Conservation (phyloP, 164 flowering plant species). For the Chimonanthus salicifolius region DNA sequence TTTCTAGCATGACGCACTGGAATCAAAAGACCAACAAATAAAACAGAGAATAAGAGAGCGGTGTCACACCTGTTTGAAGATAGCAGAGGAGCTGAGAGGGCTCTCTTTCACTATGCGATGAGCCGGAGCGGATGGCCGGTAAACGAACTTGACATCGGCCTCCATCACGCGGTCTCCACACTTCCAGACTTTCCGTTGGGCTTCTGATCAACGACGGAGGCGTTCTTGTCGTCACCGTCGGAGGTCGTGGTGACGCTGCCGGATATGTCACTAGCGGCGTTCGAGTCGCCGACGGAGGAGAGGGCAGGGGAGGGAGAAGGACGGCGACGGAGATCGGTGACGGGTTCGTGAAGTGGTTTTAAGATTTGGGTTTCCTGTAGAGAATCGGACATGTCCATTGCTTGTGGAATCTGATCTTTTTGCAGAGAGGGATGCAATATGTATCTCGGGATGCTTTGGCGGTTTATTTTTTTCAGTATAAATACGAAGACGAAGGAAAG, state of each 20-base stretch:
- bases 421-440: neutral
- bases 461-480: neutral
- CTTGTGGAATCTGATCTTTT: neutral
- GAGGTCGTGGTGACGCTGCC: neutral
- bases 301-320: neutral
- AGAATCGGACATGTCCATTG: slow-evolving; percentile 1
- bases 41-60: neutral
- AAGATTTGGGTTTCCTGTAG: neutral
- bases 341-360: neutral
- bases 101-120: slow-evolving; percentile 71
- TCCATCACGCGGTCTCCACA: slow-evolving; percentile 8
- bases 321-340: slow-evolving; percentile 3
- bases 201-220: neutral
- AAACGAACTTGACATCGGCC: slow-evolving; percentile 25
- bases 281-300: neutral
- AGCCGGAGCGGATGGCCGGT: slow-evolving; percentile 71
- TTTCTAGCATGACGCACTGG: no score
- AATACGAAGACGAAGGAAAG: neutral
- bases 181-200: slow-evolving; percentile 4
- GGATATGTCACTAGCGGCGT: neutral
- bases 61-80: slow-evolving; percentile 65
- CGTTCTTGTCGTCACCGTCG: neutral
- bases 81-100: slow-evolving; percentile 87
- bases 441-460: neutral
- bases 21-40: no score